Conservation (phyloP, 2,329 filamentous ascomycete species). For the Coleophoma cylindrospora region DNA sequence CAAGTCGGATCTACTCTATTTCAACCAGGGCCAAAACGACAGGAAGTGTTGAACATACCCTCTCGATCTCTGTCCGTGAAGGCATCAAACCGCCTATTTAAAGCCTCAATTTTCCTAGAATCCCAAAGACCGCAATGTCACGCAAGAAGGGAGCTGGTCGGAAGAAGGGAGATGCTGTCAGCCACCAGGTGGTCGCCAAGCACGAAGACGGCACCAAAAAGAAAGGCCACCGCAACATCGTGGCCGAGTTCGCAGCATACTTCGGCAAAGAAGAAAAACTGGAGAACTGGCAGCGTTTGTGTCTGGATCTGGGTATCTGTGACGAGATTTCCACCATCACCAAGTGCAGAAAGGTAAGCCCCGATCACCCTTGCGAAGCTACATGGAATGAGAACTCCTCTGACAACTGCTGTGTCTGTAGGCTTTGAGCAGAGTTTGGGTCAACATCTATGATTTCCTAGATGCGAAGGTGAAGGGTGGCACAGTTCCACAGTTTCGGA, state of each 20-base stretch:
- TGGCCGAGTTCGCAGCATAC: conserved; percentile 12
- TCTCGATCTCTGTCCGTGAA: no score
- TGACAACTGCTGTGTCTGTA: conserved; percentile 14
- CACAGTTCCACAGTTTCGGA: conserved; percentile 28
- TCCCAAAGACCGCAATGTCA: no score
- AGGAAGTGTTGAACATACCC: no score
- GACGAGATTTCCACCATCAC: conserved; percentile 34
- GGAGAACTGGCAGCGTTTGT: conserved; percentile 39
- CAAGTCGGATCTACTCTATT: no score
- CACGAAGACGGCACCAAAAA: no score
- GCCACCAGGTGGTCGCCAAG: no score
- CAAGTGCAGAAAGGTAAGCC: conserved; percentile 38
- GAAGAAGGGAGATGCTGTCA: no score
- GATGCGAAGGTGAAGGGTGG: conserved; percentile 22
- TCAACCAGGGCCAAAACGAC: no score
- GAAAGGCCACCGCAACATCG: conserved; percentile 1
- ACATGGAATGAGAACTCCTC: background rate
- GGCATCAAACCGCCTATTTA: no score
- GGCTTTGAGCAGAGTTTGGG: conserved; percentile 35
- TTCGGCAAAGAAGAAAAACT: conserved; percentile 24
- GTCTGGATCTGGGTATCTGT: conserved; percentile 36
- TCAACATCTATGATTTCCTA: conserved; percentile 47
- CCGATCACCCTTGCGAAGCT: background rate
- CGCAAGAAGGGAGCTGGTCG: no score
- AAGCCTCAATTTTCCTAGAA: no score